Evolutionary conservation across 2,329 filamentous ascomycete species (phyloP), one percentile per base, ranked within the genome.

Genomic region (Erysiphe pisi): DNA sequence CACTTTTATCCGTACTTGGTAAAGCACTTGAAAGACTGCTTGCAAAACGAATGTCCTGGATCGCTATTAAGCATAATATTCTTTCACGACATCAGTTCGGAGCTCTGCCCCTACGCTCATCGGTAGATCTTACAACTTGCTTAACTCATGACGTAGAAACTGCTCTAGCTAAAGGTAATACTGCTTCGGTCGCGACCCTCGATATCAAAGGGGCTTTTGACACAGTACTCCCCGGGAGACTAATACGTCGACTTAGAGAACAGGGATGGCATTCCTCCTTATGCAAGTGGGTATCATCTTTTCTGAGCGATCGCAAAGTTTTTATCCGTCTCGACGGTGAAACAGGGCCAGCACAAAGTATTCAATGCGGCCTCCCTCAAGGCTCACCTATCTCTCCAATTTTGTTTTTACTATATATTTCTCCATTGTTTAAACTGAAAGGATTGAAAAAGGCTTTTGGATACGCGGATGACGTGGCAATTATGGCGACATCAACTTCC

Each of bases 351-450:
- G 18, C 58, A 22, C 20, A 14, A 18, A 25, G 18, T 18, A 65
- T 65, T 65, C 20, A 65, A 14, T 65, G 58, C n/a, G 58, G 58
- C 3, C 22, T 65, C 58, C 58, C 58, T 65, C 58, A 25, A 65
- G 28, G 58, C 58, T 65, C 58, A 6, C 58, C n/a, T 22, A 25
- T 65, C 58, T 65, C 18, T 3, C 28, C 58, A 22, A 52, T 22
- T 52, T 22, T 52, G 3, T 52, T 52, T 22, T 16, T 52, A 7
- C 49, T 52, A 3, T 16, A 65, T 25, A 65, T 65, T 65, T 18
- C 58, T 25, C 25, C 43, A n/a, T 25, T 73, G 68, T 73, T 73
- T 16, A 73, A 20, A 49, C 78, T 65, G 20, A 18, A 18, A 22
- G 58, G 18, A 22, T 25, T 65, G 58, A 65, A 18, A 25, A 65